Percentiles rank a stretch among this genome's conserved stretches.
Conservation (phyloP, 129 eudicot species). For the Silybum marianum region DNA sequence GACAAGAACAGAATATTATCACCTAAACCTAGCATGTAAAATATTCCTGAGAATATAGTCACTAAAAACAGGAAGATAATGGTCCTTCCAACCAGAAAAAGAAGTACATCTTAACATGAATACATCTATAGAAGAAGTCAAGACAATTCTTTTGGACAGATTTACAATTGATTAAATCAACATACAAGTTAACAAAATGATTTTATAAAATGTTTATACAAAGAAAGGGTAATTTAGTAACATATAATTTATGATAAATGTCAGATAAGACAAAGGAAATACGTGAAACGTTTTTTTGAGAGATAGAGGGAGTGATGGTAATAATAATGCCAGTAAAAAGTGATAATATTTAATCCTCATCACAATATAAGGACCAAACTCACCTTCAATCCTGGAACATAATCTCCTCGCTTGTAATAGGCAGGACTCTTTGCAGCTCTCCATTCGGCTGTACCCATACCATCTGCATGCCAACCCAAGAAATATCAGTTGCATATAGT, state of each 20-base stretch:
- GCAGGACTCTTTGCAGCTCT: slow-evolving; percentile 98
- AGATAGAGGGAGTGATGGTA: not conserved
- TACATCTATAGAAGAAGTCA: not conserved
- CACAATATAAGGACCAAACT: slow-evolving; percentile 7
- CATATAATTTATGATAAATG: not conserved
- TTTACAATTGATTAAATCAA: not conserved
- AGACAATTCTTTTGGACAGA: not conserved
- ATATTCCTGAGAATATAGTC: not conserved
- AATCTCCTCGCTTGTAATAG: slow-evolving; percentile 97
- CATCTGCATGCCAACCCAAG: slow-evolving; percentile 62
- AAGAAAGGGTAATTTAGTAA: not conserved
- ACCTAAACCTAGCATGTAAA: not conserved
- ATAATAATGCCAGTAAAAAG: not conserved
- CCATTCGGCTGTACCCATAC: slow-evolving; percentile 99
- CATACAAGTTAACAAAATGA: not conserved
- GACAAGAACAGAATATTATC: not conserved
- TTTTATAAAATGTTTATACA: not conserved
- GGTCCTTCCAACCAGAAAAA: not conserved
- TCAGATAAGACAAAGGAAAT: not conserved
- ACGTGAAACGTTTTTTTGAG: not conserved
- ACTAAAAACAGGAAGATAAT: not conserved
- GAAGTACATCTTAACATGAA: not conserved
- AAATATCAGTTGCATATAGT: slow-evolving; percentile 16
- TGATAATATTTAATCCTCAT: not conserved
- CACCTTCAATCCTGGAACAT: slow-evolving; percentile 99